Evolutionary conservation across 2,329 filamentous ascomycete genomes (phyloP).

Genomic region (Bretziella fagacearum): DNA sequence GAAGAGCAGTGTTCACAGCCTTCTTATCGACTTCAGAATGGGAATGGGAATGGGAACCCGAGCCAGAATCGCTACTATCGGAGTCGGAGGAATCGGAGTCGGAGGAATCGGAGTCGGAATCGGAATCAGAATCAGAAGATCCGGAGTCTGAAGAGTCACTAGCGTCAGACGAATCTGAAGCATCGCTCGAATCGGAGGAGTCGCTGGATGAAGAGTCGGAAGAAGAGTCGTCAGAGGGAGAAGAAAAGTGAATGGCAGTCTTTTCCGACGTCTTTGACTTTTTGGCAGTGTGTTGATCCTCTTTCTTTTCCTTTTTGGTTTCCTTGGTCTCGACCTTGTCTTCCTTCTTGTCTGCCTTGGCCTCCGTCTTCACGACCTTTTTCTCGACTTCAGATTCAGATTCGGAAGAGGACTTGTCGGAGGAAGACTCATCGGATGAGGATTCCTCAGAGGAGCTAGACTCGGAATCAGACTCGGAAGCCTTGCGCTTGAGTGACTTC

Average conservation of each 20-base stretch:
- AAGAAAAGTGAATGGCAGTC: constrained; percentile 17
- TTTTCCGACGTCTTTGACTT: background rate
- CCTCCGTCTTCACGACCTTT: constrained; percentile 1
- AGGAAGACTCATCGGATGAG: background rate
- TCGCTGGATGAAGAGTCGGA: constrained; percentile 18
- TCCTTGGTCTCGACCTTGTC: constrained; percentile 32
- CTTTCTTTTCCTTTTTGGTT: constrained; percentile 33
- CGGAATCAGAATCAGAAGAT: constrained; percentile 17
- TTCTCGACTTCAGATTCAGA: constrained; percentile 17
- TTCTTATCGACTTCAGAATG: constrained; percentile 17
- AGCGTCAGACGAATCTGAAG: constrained; percentile 1
- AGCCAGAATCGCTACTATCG: constrained; percentile 21
- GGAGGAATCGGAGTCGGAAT: constrained; percentile 16
- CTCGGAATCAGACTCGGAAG: constrained; percentile 19
- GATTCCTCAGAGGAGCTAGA: constrained; percentile 15
- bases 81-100: constrained; percentile 14
- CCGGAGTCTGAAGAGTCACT: constrained; percentile 14
- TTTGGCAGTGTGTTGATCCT: constrained; percentile 6
- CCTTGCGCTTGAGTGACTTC: constrained; percentile 27
- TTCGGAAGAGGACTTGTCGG: constrained; percentile 18
- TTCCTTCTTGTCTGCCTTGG: constrained; percentile 7
- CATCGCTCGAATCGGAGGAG: constrained; percentile 5
- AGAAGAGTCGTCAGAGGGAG: constrained; percentile 17
- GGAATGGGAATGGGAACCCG: constrained; percentile 24
- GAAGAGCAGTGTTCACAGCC: constrained; percentile 24